Conservation (phyloP, 2,329 filamentous ascomycete genomes). For the Talaromyces marneffei region DNA sequence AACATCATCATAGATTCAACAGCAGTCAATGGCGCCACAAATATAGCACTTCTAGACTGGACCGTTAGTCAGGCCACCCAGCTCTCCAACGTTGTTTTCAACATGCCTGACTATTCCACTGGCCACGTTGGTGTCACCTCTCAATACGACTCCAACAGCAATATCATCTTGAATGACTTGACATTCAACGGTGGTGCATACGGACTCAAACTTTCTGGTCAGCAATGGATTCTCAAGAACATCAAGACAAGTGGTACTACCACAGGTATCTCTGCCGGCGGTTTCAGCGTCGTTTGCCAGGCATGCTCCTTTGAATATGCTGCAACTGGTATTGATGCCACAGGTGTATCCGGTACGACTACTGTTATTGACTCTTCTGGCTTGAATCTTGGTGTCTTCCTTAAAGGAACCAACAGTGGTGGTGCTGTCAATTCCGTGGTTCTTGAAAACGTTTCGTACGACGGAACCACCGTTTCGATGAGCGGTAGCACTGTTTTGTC, state of each 20-base stretch:
- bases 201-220: slow-evolving; percentile 27
- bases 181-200: slow-evolving; percentile 24
- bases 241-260: slow-evolving; percentile 57
- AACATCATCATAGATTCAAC: slow-evolving; percentile 31
- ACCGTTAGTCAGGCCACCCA: slow-evolving; percentile 30
- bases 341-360: slow-evolving; percentile 23
- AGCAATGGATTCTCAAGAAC: slow-evolving; percentile 40
- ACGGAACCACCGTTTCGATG: slow-evolving; percentile 24
- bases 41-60: slow-evolving; percentile 30
- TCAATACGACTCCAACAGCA: slow-evolving; percentile 16
- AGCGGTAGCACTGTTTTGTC: slow-evolving; percentile 20
- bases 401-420: slow-evolving; percentile 26
- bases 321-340: slow-evolving; percentile 27
- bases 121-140: slow-evolving; percentile 24
- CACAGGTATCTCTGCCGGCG: slow-evolving; percentile 41
- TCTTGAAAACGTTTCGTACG: slow-evolving; percentile 24
- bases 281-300: slow-evolving; percentile 25
- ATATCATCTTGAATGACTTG: slow-evolving; percentile 15
- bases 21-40: slow-evolving; percentile 16
- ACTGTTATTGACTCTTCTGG: slow-evolving; percentile 26
- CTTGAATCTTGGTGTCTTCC: slow-evolving; percentile 21
- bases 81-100: slow-evolving; percentile 28
- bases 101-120: slow-evolving; percentile 26
- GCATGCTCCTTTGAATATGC: slow-evolving; percentile 25
- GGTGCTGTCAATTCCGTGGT: slow-evolving; percentile 28